Percentiles rank a stretch among this genome's conserved stretches.
Evolutionary conservation across 148 eudicot species (phyloP).

Genomic region (Chenopodium album): DNA sequence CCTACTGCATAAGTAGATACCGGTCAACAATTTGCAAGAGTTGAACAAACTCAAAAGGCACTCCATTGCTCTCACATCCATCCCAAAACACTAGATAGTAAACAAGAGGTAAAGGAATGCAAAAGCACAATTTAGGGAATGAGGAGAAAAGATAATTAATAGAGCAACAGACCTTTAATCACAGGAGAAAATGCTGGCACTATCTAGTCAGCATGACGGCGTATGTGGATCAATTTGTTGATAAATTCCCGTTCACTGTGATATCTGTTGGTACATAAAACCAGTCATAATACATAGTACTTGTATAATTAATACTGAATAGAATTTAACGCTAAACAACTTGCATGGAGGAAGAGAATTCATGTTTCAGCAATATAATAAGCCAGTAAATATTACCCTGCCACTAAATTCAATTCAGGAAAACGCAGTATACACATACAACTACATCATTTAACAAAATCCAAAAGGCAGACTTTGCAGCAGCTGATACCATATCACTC

Average conservation of each 20-base stretch:
- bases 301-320: neutral
- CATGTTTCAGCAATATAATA: neutral
- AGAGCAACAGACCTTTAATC: slow-evolving; percentile 21
- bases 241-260: slow-evolving; percentile 62
- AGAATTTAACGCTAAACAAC: neutral
- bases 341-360: neutral
- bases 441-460: neutral
- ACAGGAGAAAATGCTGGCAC: neutral
- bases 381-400: neutral
- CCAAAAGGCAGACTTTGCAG: neutral
- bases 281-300: neutral
- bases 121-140: neutral
- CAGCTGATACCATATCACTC: neutral
- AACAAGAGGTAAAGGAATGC: neutral
- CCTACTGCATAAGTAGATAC: too few relatives aligned
- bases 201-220: slow-evolving; percentile 66
- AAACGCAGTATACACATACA: neutral
- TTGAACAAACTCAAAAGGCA: neutral
- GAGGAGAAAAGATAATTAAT: neutral
- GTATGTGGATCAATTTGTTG: slow-evolving; percentile 63
- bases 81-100: neutral
- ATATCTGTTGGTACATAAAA: slow-evolving; percentile 40
- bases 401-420: neutral
- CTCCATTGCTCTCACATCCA: neutral
- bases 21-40: neutral